Conservation (phyloP, 2,329 filamentous ascomycete species). For the Herpotrichia juniperi region DNA sequence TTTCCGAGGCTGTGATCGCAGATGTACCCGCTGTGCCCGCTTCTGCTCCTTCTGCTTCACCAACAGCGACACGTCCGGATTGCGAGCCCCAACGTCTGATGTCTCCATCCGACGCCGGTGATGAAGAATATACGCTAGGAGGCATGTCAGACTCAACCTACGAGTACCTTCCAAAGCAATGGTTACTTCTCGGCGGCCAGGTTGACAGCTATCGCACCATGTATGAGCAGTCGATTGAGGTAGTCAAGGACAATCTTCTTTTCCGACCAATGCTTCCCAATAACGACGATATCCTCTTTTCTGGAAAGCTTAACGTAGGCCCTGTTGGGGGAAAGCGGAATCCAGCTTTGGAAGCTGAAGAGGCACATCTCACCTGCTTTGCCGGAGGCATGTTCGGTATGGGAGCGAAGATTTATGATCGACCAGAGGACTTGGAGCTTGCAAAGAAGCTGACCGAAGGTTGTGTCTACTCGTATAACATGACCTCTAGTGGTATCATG, state of each 20-base stretch:
- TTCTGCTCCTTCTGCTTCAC: conserved; percentile 5
- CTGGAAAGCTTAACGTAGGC: conserved; percentile 45
- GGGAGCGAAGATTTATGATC: conserved; percentile 66
- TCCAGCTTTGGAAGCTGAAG: conserved; percentile 40
- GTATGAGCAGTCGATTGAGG: conserved; percentile 60
- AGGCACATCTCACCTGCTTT: conserved; percentile 73
- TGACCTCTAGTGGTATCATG: conserved; percentile 64
- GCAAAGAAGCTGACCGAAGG: conserved; percentile 66
- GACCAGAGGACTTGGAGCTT: conserved; percentile 60
- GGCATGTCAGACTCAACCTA: conserved; percentile 50
- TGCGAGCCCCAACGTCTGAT: conserved; percentile 61
- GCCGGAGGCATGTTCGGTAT: conserved; percentile 73
- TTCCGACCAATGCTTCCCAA: conserved; percentile 59
- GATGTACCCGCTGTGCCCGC: conserved; percentile 13
- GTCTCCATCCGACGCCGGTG: conserved; percentile 51
- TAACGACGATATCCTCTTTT: conserved; percentile 52
- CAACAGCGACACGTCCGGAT: conserved; percentile 27
- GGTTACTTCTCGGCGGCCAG: conserved; percentile 54
- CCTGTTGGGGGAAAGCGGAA: conserved; percentile 26
- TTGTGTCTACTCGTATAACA: conserved; percentile 67
- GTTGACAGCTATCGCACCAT: conserved; percentile 57
- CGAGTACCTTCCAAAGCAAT: conserved; percentile 56
- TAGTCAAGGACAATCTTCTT: conserved; percentile 54
- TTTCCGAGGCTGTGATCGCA: conserved; percentile 13
- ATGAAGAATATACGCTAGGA: conserved; percentile 50